Evolutionary conservation across 2,329 filamentous ascomycete genomes (phyloP).

Genomic region (Penicillium sp.): DNA sequence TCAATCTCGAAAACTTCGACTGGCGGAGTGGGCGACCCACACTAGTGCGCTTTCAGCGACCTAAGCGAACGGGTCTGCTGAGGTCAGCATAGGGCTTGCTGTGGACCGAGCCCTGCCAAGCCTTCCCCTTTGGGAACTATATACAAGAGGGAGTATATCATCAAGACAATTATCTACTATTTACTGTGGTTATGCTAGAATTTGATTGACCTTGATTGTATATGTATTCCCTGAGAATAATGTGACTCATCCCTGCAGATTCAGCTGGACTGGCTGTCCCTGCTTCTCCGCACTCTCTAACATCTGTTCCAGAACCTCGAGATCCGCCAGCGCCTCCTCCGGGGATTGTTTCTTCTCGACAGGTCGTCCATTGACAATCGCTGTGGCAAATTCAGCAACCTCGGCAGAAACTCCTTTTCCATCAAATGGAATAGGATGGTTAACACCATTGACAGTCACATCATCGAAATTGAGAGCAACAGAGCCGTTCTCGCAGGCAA

Average conservation of each 20-base stretch:
- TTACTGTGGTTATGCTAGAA: no score
- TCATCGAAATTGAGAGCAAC: conserved; percentile 49
- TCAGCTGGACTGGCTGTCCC: conserved; percentile 30
- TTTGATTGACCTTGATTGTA: no score
- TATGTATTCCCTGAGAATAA: no score
- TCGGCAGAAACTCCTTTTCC: conserved; percentile 58
- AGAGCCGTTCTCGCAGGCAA: conserved; percentile 57
- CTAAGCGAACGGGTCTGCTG: conserved; percentile 30
- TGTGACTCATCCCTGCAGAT: conserved; percentile 23
- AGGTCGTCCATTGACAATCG: conserved; percentile 46
- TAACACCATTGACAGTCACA: conserved; percentile 41
- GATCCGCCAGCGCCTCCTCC: conserved; percentile 58
- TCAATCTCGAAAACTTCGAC: conserved; percentile 46
- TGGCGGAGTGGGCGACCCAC: conserved; percentile 39
- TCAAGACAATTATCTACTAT: no score
- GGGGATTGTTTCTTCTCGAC: conserved; percentile 51
- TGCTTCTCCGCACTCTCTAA: conserved; percentile 37
- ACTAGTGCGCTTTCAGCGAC: conserved; percentile 36
- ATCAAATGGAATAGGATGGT: conserved; percentile 51
- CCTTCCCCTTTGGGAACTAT: conserved; percentile 18
- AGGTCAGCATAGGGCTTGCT: conserved; percentile 29
- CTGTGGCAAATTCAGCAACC: conserved; percentile 56
- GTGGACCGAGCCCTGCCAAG: conserved; percentile 25
- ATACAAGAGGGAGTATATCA: no score
- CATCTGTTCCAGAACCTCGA: conserved; percentile 51